Percentiles rank a stretch among this genome's conserved stretches.
phyloP scores from a whole-genome alignment of 768 basidiomycete genomes.

The Tylopilus subfusipes region DNA sequence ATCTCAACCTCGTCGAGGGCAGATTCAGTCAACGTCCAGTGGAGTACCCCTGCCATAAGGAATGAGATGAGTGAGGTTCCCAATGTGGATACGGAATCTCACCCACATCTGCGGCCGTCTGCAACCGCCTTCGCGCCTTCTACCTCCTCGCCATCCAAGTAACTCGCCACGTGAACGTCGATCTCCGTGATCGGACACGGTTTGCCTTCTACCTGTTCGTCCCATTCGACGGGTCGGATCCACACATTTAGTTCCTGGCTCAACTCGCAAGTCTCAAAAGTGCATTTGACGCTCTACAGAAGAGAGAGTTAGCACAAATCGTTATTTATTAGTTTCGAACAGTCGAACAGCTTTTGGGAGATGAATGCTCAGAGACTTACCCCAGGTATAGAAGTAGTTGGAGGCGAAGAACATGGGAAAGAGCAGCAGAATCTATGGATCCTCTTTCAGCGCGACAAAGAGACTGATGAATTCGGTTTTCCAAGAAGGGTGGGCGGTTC shows the following conservation, averaged over 20 bases:
- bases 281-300: conserved; percentile 52
- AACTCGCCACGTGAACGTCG: conserved; percentile 46
- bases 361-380: no score
- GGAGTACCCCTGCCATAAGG: conserved; percentile 50
- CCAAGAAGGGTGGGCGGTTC: no score
- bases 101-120: conserved; percentile 19
- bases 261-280: conserved; percentile 53
- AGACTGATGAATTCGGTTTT: no score
- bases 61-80: not conserved
- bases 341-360: no score
- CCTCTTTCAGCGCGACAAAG: no score
- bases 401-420: no score
- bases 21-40: conserved; percentile 52
- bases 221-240: conserved; percentile 59
- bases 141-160: conserved; percentile 37
- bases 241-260: conserved; percentile 53
- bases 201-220: conserved; percentile 32
- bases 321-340: no score
- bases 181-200: conserved; percentile 54
- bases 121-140: conserved; percentile 38
- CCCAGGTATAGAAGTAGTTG: no score
- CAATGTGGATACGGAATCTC: not conserved
- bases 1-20: conserved; percentile 33
- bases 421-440: no score
- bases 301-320: not conserved